A percentile compares a stretch with the other conserved stretches of the same genome.
Evolutionary conservation across 441 rosid species (phyloP).

Genomic region (Biscutella laevigata): DNA sequence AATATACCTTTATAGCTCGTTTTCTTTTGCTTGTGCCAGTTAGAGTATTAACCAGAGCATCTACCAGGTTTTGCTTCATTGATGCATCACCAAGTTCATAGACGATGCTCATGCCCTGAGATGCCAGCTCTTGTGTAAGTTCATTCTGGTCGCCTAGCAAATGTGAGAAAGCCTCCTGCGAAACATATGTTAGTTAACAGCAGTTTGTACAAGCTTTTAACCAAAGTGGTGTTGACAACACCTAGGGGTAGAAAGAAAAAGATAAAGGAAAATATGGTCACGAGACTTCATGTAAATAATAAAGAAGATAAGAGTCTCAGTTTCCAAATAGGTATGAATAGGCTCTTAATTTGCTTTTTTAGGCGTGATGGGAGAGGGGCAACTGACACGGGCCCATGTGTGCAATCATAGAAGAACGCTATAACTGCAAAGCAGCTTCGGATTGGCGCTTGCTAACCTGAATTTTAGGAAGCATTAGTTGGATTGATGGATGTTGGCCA

Average conservation of each 20-base stretch:
- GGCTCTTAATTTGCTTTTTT: neutral
- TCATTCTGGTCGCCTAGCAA: constrained; percentile 93
- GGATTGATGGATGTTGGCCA: constrained; percentile 79
- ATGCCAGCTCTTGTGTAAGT: constrained; percentile 95
- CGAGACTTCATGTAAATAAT: neutral
- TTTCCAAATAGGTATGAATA: constrained; percentile 10
- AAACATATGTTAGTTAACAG: constrained; percentile 10
- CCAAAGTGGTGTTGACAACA: constrained; percentile 5
- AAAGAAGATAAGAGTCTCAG: neutral
- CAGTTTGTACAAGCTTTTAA: constrained; percentile 16
- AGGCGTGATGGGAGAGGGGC: constrained; percentile 6
- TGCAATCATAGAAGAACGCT: neutral
- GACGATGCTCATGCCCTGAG: constrained; percentile 98
- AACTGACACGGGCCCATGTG: neutral
- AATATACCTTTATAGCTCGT: constrained; percentile 84
- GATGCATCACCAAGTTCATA: constrained; percentile 91
- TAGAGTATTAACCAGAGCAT: constrained; percentile 77
- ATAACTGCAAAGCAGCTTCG: constrained; percentile 9
- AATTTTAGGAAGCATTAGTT: constrained; percentile 84
- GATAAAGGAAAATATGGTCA: neutral
- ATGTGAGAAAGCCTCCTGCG: constrained; percentile 94
- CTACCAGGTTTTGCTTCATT: constrained; percentile 84
- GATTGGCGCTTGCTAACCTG: constrained; percentile 51
- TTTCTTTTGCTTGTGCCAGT: constrained; percentile 96
- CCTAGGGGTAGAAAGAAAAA: neutral